Evolutionary conservation across 192 early-diverging fungal genomes (phyloP), one percentile per base, ranked within the genome.

Genomic region (Backusella australiensis): DNA sequence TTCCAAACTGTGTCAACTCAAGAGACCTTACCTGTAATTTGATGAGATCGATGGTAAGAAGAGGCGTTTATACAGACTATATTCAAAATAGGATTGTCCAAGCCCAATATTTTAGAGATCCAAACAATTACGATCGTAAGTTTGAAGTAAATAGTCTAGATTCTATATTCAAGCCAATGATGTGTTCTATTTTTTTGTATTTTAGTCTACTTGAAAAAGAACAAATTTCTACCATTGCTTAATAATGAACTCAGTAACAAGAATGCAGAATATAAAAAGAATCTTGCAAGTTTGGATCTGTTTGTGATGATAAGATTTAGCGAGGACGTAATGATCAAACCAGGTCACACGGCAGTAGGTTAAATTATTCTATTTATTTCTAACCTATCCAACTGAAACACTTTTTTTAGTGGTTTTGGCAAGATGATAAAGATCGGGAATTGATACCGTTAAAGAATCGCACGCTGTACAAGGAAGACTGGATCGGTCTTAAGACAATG

Each of bases 101-200:
- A 85, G 98, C 97, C 4, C 98, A 99, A 85, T 99, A 98, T 73
- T 99, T 89, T 77, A 96, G 95, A 74, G 91, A 91, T 53, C 71
- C 72, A 34, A 49, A 69, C 11, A 74, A 84, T 35, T 29, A 73
- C 5, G 42, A 72, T 15, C 68, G 75, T 75, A 34, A 67, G 56
- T 77, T 6, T 17, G 42, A 44, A 4, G 1, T 17, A 69, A 68
- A n/a, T 17, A 65, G 12, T 56, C 9, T 17, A 65, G 34, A 71
- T 29, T 15, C 2, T 12, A 71, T 32, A 39, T 11, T 11, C 38
- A 39, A 21, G 38, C 36, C 17, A 72, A 63, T 36, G 21, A 79
- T 1, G 4, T 6, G 46, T 49, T 65, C 38, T 8, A n/a, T 21
- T 29, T 35, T 23, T 23, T 23, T 85, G 88, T 73, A 52, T 87